Evolutionary conservation across 2,329 filamentous ascomycete genomes (phyloP), one percentile per base, ranked within the genome.

Genomic region (Claviceps capensis): DNA sequence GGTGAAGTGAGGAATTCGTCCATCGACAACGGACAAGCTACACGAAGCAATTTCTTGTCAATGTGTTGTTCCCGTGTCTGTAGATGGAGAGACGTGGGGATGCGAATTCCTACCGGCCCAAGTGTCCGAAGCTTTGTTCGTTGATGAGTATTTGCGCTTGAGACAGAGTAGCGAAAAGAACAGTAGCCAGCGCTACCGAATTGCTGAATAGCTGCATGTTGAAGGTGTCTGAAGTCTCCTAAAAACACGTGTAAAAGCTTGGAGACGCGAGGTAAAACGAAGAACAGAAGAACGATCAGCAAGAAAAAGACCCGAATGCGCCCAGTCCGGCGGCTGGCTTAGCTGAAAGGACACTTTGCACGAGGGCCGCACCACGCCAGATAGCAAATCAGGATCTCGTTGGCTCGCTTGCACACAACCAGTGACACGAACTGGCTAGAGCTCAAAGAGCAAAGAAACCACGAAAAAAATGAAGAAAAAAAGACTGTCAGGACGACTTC

Each of bases 61-160:
- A 37, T 19, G 5, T 16, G 8, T 40, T 26, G 17, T 49, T 22
- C n/a, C 40, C 11, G n/a, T 30, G 4, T 48, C 30, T 45, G 14
- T 17, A 17, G 16, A 14, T 30, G 16, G 8, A 13, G 43, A 45
- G 8, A 11, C 11, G 30, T 34, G 30, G 14, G 16, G n/a, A 13
- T 45, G 14, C 19, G 23, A 7, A 4, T 37, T 59, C 67, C 44
- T 70, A 85, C 82, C 74, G 78, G 60, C 76, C 74, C 55, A 78
- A 76, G 62, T 86, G 78, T 40, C 88, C 88, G 65, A 94, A 94
- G 65, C 86, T 90, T 48, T 88, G 76, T 61, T 82, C 81, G 58
- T 81, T 83, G 62, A 88, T 77, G 51, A 88, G 72, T 60, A 79
- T 81, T 61, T 86, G 79, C 38, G 83, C 83, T 50, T 77, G 74